phyloP scores from a whole-genome alignment of 2,329 filamentous ascomycete species.

The Pseudogymnoascus sp. region DNA sequence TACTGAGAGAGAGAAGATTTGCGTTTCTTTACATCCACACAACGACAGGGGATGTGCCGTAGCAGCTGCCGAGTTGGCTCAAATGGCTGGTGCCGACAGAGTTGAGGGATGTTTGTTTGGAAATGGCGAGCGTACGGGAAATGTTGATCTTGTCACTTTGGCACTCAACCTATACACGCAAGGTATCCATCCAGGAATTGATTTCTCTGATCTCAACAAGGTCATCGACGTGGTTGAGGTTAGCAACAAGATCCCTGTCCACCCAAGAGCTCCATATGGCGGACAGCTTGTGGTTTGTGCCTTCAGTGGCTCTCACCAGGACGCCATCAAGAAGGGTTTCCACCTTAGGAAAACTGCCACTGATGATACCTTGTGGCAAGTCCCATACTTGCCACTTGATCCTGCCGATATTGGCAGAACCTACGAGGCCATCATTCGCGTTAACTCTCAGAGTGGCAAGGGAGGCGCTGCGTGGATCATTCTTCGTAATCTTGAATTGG shows the following conservation, averaged over 20 bases:
- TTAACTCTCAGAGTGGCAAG: constrained; percentile 95
- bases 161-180: constrained; percentile 93
- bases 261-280: constrained; percentile 82
- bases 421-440: constrained; percentile 96
- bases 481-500: constrained; percentile 77
- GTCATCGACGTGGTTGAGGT: constrained; percentile 86
- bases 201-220: constrained; percentile 80
- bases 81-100: constrained; percentile 92
- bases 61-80: constrained; percentile 81
- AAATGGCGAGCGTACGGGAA: constrained; percentile 91
- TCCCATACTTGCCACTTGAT: constrained; percentile 89
- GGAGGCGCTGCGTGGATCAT: constrained; percentile 93
- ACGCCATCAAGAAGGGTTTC: constrained; percentile 93
- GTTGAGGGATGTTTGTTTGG: constrained; percentile 92
- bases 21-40: constrained; percentile 85
- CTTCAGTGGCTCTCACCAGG: constrained; percentile 87
- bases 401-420: constrained; percentile 88
- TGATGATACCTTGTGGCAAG: constrained; percentile 64
- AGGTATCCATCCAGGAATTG: constrained; percentile 72
- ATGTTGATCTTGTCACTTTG: constrained; percentile 88
- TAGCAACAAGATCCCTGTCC: constrained; percentile 90
- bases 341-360: constrained; percentile 55
- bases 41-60: constrained; percentile 89
- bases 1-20: constrained; percentile 74
- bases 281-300: constrained; percentile 87